phyloP scores from a whole-genome alignment of 1,139 yeast species.

The Hansenula lynferdii region DNA sequence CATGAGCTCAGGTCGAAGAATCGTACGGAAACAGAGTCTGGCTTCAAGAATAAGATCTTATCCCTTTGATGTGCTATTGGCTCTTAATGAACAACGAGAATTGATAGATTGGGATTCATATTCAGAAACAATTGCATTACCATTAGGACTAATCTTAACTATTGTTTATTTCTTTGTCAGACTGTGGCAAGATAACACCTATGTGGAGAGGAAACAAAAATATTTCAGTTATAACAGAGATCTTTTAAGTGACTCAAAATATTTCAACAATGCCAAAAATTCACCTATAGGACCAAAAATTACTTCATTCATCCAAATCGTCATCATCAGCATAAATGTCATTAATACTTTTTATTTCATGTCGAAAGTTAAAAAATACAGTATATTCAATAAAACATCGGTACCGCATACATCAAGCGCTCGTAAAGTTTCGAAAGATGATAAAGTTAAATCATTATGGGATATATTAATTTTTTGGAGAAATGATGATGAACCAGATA shows the following conservation, averaged over 20 bases:
- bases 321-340: slow-evolving; percentile 14
- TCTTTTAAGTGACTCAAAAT: slow-evolving; percentile 23
- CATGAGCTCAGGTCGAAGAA: slow-evolving; percentile 1
- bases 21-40: slow-evolving; percentile 15
- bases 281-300: slow-evolving; percentile 6
- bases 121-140: slow-evolving; percentile 40
- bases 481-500: slow-evolving; percentile 17
- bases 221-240: slow-evolving; percentile 23
- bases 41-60: slow-evolving; percentile 38
- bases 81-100: slow-evolving; percentile 46
- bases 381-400: slow-evolving; percentile 21
- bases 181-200: slow-evolving; percentile 28
- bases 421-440: slow-evolving; percentile 15
- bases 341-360: slow-evolving; percentile 16
- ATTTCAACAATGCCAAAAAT: slow-evolving; percentile 16
- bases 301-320: slow-evolving; percentile 5
- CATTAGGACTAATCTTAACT: slow-evolving; percentile 39
- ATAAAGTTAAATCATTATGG: not conserved
- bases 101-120: slow-evolving; percentile 65
- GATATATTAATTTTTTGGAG: slow-evolving; percentile 2
- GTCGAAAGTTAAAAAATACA: slow-evolving; percentile 17
- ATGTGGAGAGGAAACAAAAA: slow-evolving; percentile 16
- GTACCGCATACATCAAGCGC: slow-evolving; percentile 18
- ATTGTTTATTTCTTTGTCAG: slow-evolving; percentile 26
- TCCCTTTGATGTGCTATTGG: slow-evolving; percentile 53